A percentile compares a stretch with the other conserved stretches of the same genome.
Evolutionary conservation across 225 moss, liverwort and hornwort species (phyloP).

Genomic region (Climacium dendroides): DNA sequence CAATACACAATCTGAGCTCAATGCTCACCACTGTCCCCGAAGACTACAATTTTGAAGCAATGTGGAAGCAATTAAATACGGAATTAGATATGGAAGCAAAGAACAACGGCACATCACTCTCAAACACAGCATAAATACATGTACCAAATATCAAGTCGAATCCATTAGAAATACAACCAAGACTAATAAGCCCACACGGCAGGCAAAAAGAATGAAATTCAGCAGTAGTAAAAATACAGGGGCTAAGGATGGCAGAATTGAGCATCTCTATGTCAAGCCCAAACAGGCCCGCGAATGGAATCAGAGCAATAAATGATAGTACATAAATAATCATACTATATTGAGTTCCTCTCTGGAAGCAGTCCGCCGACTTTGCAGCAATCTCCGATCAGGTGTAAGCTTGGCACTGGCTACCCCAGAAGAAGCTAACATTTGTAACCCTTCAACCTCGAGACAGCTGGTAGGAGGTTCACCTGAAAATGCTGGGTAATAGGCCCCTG

Average conservation of each 20-base stretch:
- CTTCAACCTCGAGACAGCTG: slow-evolving; percentile 5
- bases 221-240: slow-evolving; percentile 32
- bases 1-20: neutral
- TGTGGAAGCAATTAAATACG: neutral
- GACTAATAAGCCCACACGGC: neutral
- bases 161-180: neutral
- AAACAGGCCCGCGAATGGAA: slow-evolving; percentile 2
- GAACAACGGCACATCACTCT: neutral
- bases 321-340: neutral
- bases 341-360: slow-evolving; percentile 42
- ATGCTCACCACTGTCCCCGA: neutral
- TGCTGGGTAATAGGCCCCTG: slow-evolving; percentile 15
- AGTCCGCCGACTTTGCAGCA: slow-evolving; percentile 38
- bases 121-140: neutral
- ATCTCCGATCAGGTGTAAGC: slow-evolving; percentile 28
- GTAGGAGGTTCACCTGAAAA: slow-evolving; percentile 17
- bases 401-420: slow-evolving; percentile 40
- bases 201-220: slow-evolving; percentile 32
- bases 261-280: neutral
- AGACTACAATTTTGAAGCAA: neutral
- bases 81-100: neutral
- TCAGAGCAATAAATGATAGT: neutral
- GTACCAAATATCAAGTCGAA: neutral
- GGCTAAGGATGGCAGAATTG: neutral
- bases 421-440: slow-evolving; percentile 38